Evolutionary conservation across 2,329 filamentous ascomycete species (phyloP).

Genomic region (Stagonosporopsis tanaceti): DNA sequence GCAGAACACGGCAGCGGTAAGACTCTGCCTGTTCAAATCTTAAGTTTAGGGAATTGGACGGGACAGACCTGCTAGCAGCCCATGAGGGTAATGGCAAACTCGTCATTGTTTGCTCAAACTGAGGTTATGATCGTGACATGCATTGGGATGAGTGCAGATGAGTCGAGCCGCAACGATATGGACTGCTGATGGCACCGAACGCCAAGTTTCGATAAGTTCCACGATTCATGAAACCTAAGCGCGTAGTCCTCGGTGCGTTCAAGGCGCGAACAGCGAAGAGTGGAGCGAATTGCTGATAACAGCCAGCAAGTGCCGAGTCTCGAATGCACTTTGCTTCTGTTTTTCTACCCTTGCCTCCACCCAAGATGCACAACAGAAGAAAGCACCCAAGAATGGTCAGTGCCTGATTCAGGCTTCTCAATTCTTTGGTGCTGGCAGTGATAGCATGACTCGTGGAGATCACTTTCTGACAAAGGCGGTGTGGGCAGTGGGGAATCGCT

Average conservation of each 20-base stretch:
- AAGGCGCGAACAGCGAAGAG: constrained; percentile 5
- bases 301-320: background rate
- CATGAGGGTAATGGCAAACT: background rate
- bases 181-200: background rate
- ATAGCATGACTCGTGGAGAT: constrained; percentile 9
- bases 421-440: background rate
- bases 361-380: background rate
- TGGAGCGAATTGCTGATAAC: background rate
- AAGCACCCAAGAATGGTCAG: background rate
- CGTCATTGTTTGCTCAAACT: background rate
- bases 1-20: no score
- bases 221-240: constrained; percentile 7
- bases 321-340: background rate
- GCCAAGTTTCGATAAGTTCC: constrained; percentile 14
- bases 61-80: background rate
- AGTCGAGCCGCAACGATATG: constrained; percentile 7
- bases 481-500: constrained; percentile 9
- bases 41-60: background rate
- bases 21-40: background rate
- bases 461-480: constrained; percentile 15
- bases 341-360: background rate
- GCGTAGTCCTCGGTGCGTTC: constrained; percentile 1
- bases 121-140: background rate
- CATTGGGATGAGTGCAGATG: constrained; percentile 15
- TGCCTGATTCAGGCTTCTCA: constrained; percentile 5